phyloP scores from a whole-genome alignment of 192 early-diverging fungal species.

The Spizellomyces punctatus region DNA sequence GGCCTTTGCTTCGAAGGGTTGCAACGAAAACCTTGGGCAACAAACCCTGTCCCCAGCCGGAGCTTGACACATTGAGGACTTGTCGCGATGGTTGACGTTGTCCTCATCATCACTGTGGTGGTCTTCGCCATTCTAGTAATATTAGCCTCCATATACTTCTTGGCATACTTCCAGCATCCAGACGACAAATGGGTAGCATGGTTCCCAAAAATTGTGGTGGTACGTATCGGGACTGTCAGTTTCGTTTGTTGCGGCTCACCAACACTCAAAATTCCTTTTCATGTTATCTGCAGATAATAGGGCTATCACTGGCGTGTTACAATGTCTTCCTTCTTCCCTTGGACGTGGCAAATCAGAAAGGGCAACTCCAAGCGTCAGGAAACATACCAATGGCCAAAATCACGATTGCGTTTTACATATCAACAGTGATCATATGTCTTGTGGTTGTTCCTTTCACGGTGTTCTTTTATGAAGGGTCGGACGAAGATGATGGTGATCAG shows the following conservation, averaged over 20 bases:
- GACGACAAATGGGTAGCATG: slow-evolving; percentile 69
- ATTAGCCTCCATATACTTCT: slow-evolving; percentile 58
- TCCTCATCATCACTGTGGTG: slow-evolving; percentile 52
- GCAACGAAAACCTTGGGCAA: too few species aligned
- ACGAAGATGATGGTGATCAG: slow-evolving; percentile 52
- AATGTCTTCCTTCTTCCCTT: slow-evolving; percentile 65
- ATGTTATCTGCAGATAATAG: slow-evolving; percentile 41
- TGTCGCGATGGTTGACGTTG: slow-evolving; percentile 36
- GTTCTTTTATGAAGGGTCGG: slow-evolving; percentile 64
- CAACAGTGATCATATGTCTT: slow-evolving; percentile 48
- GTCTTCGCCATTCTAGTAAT: slow-evolving; percentile 60
- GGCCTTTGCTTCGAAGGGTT: too few species aligned
- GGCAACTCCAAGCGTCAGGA: slow-evolving; percentile 30
- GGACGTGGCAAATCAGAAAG: slow-evolving; percentile 65
- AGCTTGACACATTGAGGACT: too few species aligned
- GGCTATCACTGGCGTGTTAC: slow-evolving; percentile 49
- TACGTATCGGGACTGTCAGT: slow-evolving; percentile 20
- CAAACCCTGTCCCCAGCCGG: too few species aligned
- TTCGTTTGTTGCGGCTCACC: not conserved
- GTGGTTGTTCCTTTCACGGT: slow-evolving; percentile 61
- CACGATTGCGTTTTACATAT: slow-evolving; percentile 51
- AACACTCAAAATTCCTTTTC: too few species aligned
- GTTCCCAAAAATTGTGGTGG: slow-evolving; percentile 67
- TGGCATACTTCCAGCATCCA: slow-evolving; percentile 69
- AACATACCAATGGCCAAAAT: slow-evolving; percentile 57